Conservation (phyloP, 176 grass and related monocot genomes). For the Elymus sibiricus region DNA sequence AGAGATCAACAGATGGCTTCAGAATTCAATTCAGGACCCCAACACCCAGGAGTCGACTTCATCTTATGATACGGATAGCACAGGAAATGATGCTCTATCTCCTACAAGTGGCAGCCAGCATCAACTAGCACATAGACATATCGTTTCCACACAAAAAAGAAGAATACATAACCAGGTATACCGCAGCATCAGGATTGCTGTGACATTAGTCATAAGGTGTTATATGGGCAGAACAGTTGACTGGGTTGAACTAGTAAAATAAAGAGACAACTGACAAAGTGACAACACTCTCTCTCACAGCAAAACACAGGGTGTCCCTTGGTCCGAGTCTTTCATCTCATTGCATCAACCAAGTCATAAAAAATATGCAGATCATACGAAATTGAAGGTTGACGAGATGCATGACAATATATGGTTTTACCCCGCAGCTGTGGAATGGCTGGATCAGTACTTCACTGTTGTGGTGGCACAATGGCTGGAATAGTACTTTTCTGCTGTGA, state of each 20-base stretch:
- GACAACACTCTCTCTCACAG: constrained; percentile 4
- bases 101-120: neutral
- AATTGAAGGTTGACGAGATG: neutral
- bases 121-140: neutral
- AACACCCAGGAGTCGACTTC: neutral
- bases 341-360: neutral
- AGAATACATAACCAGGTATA: neutral
- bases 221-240: neutral
- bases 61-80: neutral
- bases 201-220: constrained; percentile 7
- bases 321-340: neutral
- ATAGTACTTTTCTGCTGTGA: neutral
- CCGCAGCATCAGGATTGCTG: constrained; percentile 15
- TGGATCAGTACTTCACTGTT: too few relatives aligned
- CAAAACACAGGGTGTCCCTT: constrained; percentile 12
- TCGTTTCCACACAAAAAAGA: neutral
- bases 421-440: too few relatives aligned
- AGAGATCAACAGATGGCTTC: neutral
- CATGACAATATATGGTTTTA: neutral
- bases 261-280: constrained; percentile 3
- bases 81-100: neutral
- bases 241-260: constrained; percentile 1
- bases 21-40: neutral
- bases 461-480: too few relatives aligned
- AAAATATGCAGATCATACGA: neutral